Base-by-base conservation (phyloP, 805 yeast species). In the Ogataea minuta region DNA sequence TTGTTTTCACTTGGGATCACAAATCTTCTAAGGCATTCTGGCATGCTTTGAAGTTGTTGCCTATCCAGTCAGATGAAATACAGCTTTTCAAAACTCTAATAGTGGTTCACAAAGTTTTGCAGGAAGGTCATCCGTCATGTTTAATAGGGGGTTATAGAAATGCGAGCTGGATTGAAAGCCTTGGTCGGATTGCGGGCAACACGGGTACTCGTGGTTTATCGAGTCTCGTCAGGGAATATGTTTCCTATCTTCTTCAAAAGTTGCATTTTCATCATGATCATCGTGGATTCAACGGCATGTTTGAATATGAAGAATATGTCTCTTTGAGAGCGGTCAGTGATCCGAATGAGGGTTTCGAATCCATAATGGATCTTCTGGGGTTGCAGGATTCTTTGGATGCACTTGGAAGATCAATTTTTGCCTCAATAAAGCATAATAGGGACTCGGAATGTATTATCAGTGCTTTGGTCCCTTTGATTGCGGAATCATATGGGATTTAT, bases 1-100 rank as follows among this genome's bases (percentile, higher is more conserved):
- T 90, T 44, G 95, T 91, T 26, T 90, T 83, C 63, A 88, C 97
- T 1, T 91, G 97, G 96, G 99, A 93, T 62, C 91, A 87, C 55
- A 83, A 84, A 58, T 79, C 87, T 27, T 79, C 95, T 3, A 72
- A 78, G 42, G 86, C 85, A 8, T 85, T 90, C 54, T 91, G 96
- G 91, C 79, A 84, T 52, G 79, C 82, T 2, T 68, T 91, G 46
- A 87, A 85, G 61, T 63, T 83, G 37, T 79, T 81, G 46, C 95
- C 97, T 1, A 67, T 90, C 42, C 89, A 82, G 47, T 73, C 76
- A 41, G 91, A 86, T 54, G 95, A 88, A 49, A 74, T 90, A 12
- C 95, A 85, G 62, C 63, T 85, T 45, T 90, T 89, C 68, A 91
- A 91, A 59, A 81, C 95, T 11, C 68, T 93, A 56, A 84, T 90